Evolutionary conservation across 139 green algal genomes (phyloP).

Genomic region (Edaphochlamys debaryana): DNA sequence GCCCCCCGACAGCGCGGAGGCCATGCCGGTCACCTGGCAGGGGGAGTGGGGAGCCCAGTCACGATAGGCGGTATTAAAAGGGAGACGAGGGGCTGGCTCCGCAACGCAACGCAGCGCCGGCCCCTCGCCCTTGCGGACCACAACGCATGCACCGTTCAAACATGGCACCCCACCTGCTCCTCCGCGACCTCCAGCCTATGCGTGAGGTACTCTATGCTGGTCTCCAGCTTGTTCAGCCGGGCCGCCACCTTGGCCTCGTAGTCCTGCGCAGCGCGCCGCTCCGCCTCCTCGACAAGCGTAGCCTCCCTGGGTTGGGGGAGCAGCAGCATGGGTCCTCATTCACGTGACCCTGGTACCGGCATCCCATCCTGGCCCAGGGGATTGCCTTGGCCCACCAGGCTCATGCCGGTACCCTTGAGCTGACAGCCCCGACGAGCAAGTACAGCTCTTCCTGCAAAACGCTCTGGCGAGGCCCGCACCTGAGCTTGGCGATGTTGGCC

Average conservation of each 20-base stretch:
- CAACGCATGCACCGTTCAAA: too few species aligned
- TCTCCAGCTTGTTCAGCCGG: conserved; percentile 21
- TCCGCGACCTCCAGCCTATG: conserved; percentile 34
- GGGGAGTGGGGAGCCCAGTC: not conserved
- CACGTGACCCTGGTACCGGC: too few species aligned
- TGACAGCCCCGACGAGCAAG: not conserved
- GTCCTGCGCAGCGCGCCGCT: not conserved
- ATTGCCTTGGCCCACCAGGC: too few species aligned
- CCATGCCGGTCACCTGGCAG: not conserved
- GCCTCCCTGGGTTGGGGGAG: too few species aligned
- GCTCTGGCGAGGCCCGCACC: too few species aligned
- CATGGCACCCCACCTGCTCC: too few species aligned
- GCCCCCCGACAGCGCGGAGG: not conserved
- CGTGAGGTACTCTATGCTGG: conserved; percentile 20
- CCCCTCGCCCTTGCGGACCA: too few species aligned
- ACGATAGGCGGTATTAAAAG: too few species aligned
- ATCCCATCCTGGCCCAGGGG: too few species aligned
- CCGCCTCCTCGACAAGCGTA: conserved; percentile 28
- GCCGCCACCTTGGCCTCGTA: not conserved
- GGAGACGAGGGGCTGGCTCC: too few species aligned
- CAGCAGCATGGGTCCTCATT: not conserved
- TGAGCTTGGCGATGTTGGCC: conserved; percentile 22
- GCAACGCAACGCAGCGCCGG: too few species aligned
- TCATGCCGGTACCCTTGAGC: too few species aligned
- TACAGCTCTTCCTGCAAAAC: not conserved